Percentiles rank a stretch among this genome's conserved stretches.
phyloP scores from a whole-genome alignment of 1,284 basidiomycete species.

The Sporisorium sorghi region DNA sequence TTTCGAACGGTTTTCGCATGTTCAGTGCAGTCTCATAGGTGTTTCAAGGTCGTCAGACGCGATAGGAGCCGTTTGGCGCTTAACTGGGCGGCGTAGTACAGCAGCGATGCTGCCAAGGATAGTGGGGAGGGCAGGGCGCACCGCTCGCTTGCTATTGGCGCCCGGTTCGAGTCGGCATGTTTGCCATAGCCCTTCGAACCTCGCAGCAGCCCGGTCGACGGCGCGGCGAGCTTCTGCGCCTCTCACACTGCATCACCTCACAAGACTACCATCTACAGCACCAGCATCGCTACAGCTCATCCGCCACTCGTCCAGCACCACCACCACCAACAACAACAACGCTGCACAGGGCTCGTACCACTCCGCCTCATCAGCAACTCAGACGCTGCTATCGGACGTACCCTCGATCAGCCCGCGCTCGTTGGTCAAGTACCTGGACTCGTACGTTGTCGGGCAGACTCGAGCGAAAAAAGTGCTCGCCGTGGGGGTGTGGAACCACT shows the following conservation, averaged over 20 bases:
- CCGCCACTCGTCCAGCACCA: conserved; percentile 1
- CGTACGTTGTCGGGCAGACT: conserved; percentile 92
- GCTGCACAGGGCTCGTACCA: conserved; percentile 26
- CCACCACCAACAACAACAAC: neutral
- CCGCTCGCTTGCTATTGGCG: neutral
- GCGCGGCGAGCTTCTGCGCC: neutral
- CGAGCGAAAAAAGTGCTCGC: conserved; percentile 91
- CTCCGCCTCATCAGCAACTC: conserved; percentile 7
- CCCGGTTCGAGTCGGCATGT: neutral
- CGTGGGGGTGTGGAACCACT: conserved; percentile 73
- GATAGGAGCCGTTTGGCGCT: too few species aligned
- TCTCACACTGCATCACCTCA: neutral
- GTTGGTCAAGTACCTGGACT: conserved; percentile 86
- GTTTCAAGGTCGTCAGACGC: too few species aligned
- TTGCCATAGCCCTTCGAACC: too few species aligned
- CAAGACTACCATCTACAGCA: neutral
- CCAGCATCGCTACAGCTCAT: neutral
- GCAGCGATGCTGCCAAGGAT: conserved; percentile 16
- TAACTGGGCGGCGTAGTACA: too few species aligned
- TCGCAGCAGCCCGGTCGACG: neutral
- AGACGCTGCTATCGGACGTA: conserved; percentile 14
- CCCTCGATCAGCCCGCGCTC: conserved; percentile 68
- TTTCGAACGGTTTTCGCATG: too few species aligned
- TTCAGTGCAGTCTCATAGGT: too few species aligned
- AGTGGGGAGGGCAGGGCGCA: neutral